phyloP scores from a whole-genome alignment of 208 protist genomes.

The Trichomonas gallinae region DNA sequence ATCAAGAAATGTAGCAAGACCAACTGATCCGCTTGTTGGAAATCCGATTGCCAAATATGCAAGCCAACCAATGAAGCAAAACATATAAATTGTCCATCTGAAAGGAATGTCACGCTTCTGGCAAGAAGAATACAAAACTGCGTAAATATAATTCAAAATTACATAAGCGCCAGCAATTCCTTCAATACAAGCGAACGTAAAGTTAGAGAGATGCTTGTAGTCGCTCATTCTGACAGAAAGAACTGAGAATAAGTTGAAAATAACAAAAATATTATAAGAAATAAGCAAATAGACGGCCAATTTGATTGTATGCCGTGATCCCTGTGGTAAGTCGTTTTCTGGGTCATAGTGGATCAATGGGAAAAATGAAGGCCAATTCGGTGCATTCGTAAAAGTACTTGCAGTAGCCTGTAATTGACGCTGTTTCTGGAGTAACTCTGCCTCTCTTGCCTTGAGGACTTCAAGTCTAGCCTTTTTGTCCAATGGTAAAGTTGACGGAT shows the following conservation, averaged over 20 bases:
- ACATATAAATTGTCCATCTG: neutral
- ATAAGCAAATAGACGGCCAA: neutral
- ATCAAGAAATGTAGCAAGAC: slow-evolving; percentile 1
- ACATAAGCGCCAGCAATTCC: neutral
- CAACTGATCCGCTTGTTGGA: neutral
- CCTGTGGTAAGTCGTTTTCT: neutral
- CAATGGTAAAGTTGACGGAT: neutral
- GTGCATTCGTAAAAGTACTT: neutral
- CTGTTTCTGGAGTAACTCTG: neutral
- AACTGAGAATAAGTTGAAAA: neutral
- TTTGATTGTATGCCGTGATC: neutral
- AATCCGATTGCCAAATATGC: neutral
- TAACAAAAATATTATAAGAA: no score
- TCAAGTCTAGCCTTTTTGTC: neutral
- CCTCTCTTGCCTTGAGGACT: neutral
- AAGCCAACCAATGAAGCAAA: neutral
- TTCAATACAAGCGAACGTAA: neutral
- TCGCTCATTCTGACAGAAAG: neutral
- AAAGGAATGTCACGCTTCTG: neutral
- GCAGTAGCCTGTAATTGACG: neutral
- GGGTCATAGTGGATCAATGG: neutral
- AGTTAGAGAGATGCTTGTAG: neutral
- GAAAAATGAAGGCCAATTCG: neutral
- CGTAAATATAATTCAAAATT: neutral
- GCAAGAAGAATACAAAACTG: neutral